Evolutionary conservation across 2,329 filamentous ascomycete species (phyloP), one percentile per base, ranked within the genome.

Genomic region (Stromatinia cepivora): DNA sequence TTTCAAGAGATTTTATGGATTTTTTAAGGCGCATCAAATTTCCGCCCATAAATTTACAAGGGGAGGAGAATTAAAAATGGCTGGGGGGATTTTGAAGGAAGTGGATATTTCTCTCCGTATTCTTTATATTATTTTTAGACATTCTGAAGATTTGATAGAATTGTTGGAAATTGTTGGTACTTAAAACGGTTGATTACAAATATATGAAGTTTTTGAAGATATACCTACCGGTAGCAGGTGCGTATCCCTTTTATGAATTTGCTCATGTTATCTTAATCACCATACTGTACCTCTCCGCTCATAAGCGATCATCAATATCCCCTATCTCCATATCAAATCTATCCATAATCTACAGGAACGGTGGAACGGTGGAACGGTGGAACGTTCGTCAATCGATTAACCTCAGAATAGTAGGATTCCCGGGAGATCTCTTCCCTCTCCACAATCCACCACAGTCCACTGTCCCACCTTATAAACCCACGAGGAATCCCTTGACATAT

Each of bases 1-100:
- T 45, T 36, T 31, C 7, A 42, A 15, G 39, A 0, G 11, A 31
- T 65, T 42, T 28, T 11, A 17, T 36, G 54, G 54, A 13, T 20
- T 28, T 22, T 45, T 45, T 22, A 11, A 66, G 50, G 42, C 42
- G 31, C 53, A 22, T 66, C 64, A 39, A 66, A 66, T 66, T 50
- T 58, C 52, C 39, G 25, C 25, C n/a, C 22, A 25, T 20, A 5
- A 31, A 15, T 52, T 22, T 28, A 45, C 28, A 52, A 36, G 61
- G 61, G 46, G 46, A 52, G 17, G 36, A 36, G 17, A 25, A 45
- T 39, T 42, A 11, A 25, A 42, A 65, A 53, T 52, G 48, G 48
- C 62, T 65, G 62, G 46, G 62, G 62, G 20, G n/a, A 0, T 20
- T 25, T 13, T 31, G 42, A n/a, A 11, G 34, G 28, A 20, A 20